A percentile compares a stretch with the other conserved stretches of the same genome.
phyloP scores from a whole-genome alignment of 306 rosid species.

The Sicyos edulis region DNA sequence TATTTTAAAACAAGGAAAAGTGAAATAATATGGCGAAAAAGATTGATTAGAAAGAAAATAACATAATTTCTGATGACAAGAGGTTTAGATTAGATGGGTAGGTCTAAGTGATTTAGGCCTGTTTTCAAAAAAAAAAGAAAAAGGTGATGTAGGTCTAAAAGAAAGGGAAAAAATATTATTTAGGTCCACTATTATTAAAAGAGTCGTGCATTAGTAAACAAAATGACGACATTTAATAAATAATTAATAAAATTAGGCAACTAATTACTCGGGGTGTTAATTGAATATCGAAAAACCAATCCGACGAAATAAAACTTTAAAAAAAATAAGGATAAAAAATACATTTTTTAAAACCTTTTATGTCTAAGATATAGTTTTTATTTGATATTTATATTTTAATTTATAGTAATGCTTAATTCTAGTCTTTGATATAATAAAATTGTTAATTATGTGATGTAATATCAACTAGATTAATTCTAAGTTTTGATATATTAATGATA shows the following conservation, averaged over 20 bases:
- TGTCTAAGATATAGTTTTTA: too few relatives aligned
- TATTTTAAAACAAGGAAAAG: too few relatives aligned
- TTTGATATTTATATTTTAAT: too few relatives aligned
- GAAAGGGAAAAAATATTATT: neutral
- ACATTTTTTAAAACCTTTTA: too few relatives aligned
- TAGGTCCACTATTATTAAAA: neutral
- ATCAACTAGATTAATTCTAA: too few relatives aligned
- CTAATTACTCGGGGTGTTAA: neutral
- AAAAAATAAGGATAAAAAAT: neutral
- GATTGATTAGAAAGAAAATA: neutral
- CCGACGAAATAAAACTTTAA: neutral
- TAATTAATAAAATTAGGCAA: neutral
- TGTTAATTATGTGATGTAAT: too few relatives aligned
- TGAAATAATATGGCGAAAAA: neutral
- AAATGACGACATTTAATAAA: neutral
- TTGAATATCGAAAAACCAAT: constrained; percentile 8
- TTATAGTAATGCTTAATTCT: too few relatives aligned
- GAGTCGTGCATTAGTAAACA: constrained; percentile 15
- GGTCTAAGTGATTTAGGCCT: constrained; percentile 14
- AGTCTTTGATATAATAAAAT: too few relatives aligned
- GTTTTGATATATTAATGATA: too few relatives aligned
- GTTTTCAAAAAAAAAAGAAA: too few relatives aligned
- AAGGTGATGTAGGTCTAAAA: constrained; percentile 13
- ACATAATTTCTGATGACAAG: neutral
- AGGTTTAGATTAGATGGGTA: neutral